phyloP scores from a whole-genome alignment of 371 early-diverging fungal genomes.

The Mortierella sp. region DNA sequence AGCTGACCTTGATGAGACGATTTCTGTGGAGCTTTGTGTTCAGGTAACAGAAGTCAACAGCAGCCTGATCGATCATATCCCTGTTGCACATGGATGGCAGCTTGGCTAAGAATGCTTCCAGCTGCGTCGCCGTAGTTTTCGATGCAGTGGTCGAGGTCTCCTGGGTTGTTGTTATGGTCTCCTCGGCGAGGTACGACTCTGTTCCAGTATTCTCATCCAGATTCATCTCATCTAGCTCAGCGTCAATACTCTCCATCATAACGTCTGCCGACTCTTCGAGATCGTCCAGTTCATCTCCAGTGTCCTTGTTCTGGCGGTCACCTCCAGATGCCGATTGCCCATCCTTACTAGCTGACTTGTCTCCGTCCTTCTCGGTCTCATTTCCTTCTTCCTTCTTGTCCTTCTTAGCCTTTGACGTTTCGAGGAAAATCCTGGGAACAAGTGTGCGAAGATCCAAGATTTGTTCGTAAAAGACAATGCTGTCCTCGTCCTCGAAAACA shows the following conservation, averaged over 20 bases:
- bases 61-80: constrained; percentile 87
- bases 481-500: constrained; percentile 91
- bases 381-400: constrained; percentile 53
- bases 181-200: constrained; percentile 42
- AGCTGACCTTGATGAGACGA: constrained; percentile 70
- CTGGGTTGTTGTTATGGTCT: constrained; percentile 10
- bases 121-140: constrained; percentile 63
- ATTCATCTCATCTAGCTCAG: constrained; percentile 50
- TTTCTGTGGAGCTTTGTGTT: constrained; percentile 85
- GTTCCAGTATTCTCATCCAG: constrained; percentile 36
- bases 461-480: constrained; percentile 85
- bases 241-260: constrained; percentile 39
- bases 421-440: constrained; percentile 84
- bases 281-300: constrained; percentile 31
- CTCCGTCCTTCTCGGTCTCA: constrained; percentile 45
- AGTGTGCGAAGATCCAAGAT: constrained; percentile 77
- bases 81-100: constrained; percentile 86
- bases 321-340: constrained; percentile 16
- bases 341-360: constrained; percentile 27
- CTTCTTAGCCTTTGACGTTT: constrained; percentile 55
- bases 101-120: constrained; percentile 77
- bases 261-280: constrained; percentile 39
- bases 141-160: constrained; percentile 38
- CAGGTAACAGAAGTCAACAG: constrained; percentile 93
- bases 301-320: constrained; percentile 26